These are phyloP conservation scores for Guadua angustifolia DNA, from an alignment of 176 grass and related monocot species.

Conservation along the genomic window DNA sequence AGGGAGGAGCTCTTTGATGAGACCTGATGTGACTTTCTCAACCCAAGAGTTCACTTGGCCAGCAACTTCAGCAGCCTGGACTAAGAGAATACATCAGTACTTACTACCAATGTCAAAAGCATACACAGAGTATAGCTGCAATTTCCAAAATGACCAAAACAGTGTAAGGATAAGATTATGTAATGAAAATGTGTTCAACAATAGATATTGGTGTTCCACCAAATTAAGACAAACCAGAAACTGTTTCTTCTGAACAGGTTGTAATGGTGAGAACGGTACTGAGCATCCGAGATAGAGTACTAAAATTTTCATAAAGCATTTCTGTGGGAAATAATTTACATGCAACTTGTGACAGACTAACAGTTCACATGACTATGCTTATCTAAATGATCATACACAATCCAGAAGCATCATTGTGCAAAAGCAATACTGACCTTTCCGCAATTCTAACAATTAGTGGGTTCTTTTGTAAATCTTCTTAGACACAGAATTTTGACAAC, in stretches of 20 bases:
- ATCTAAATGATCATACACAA: conserved; percentile 11
- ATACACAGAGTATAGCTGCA: not conserved
- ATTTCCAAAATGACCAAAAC: not conserved
- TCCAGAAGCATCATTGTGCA: not conserved
- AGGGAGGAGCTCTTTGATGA: conserved; percentile 70
- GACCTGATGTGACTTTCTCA: conserved; percentile 59
- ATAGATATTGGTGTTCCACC: not conserved
- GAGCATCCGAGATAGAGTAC: not conserved
- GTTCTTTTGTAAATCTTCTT: not conserved
- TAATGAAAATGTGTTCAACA: not conserved
- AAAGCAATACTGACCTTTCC: not conserved
- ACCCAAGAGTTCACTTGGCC: conserved; percentile 80
- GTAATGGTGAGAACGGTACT: not conserved
- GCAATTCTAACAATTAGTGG: not conserved
- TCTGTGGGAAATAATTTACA: conserved; percentile 7
- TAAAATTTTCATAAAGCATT: not conserved
- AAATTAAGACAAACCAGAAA: not conserved
- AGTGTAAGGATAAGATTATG: not conserved
- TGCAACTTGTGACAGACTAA: not conserved
- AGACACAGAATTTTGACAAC: not conserved
- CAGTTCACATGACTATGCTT: not conserved
- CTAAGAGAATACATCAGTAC: conserved; percentile 10
- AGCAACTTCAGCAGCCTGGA: conserved; percentile 61
- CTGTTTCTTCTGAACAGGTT: not conserved
- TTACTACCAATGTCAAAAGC: conserved; percentile 1